Conservation (phyloP, 331 rosid species). For the Rosa hybrid region DNA sequence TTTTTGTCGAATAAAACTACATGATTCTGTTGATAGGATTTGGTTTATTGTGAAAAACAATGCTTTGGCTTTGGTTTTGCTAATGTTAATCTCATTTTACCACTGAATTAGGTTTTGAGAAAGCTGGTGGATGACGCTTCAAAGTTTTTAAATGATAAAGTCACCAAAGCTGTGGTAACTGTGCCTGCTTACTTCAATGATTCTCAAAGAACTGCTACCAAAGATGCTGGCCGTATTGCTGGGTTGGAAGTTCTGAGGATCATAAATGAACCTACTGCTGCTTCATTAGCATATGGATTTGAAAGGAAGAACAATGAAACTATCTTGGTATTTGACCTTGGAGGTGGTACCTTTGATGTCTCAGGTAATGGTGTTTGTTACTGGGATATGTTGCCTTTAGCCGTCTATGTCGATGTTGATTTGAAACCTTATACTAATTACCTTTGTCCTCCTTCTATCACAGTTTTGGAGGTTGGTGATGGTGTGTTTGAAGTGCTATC, state of each 20-base stretch:
- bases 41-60: not conserved
- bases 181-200: slow-evolving; percentile 48
- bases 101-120: slow-evolving; percentile 33
- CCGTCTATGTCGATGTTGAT: not conserved
- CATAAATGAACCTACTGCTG: slow-evolving; percentile 43
- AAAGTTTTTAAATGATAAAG: slow-evolving; percentile 41
- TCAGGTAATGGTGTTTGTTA: slow-evolving; percentile 26
- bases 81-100: not conserved
- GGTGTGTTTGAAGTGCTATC: slow-evolving; percentile 45
- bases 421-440: not conserved
- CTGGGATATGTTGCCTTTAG: not conserved
- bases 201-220: slow-evolving; percentile 45
- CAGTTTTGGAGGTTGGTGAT: slow-evolving; percentile 43
- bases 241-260: slow-evolving; percentile 44
- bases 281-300: slow-evolving; percentile 41
- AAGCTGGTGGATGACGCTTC: slow-evolving; percentile 48
- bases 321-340: slow-evolving; percentile 43
- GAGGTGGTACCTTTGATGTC: slow-evolving; percentile 25
- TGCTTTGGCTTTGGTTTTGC: not conserved
- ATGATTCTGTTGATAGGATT: not conserved
- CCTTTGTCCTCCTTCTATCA: not conserved
- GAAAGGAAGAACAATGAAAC: slow-evolving; percentile 41
- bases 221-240: slow-evolving; percentile 47
- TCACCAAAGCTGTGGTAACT: slow-evolving; percentile 43
- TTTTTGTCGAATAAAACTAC: not conserved